Evolutionary conservation across 768 basidiomycete species (phyloP), one percentile per base, ranked within the genome.

Genomic region (Lactarius evosmus): DNA sequence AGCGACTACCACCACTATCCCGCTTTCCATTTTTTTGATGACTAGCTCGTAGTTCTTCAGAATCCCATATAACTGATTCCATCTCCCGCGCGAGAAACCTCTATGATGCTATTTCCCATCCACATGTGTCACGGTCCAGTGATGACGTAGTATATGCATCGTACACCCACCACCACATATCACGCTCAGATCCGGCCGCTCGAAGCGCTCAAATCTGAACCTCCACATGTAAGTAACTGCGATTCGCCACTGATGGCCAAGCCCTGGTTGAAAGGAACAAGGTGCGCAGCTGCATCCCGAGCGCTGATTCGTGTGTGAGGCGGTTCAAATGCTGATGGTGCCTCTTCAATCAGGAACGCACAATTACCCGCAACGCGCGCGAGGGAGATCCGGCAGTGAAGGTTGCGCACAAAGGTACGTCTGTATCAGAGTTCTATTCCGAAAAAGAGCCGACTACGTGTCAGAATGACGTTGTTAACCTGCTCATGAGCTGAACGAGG

Each of bases 381-480:
- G 76, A 76, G 44, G 82, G 77, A 12, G 81, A 83, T 71, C 80
- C 82, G 1, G 82, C 80, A 4, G 77, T 82, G 30, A 78, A 79
- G 64, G 82, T 83, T 58, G 66, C 75, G 32, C 74, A 80, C 34
- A 69, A 75, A 33, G 80, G 81, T 80, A 66, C 68, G 79, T 77
- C 3, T 34, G 64, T 25, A 3, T 32, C 12, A 27, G 22, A 5
- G 4, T 44, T 16, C n/a, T 7, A 5, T 27, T 36, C 16, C 27
- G 9, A 14, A 14, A 22, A 17, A 12, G n/a, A 53, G 9, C 14
- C 51, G 25, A 56, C 32, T 32, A 46, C 7, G 27, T 19, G 17
- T 25, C 33, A 83, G 79, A 83, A 82, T 61, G 76, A 82, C 65
- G 80, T 81, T 2, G 81, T 82, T 53, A 83, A 76, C 72, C 80